A percentile compares a stretch with the other conserved stretches of the same genome.
These are phyloP conservation scores for Pyrus pyrifolia DNA, from an alignment of 306 rosid species.

Conservation along the genomic window DNA sequence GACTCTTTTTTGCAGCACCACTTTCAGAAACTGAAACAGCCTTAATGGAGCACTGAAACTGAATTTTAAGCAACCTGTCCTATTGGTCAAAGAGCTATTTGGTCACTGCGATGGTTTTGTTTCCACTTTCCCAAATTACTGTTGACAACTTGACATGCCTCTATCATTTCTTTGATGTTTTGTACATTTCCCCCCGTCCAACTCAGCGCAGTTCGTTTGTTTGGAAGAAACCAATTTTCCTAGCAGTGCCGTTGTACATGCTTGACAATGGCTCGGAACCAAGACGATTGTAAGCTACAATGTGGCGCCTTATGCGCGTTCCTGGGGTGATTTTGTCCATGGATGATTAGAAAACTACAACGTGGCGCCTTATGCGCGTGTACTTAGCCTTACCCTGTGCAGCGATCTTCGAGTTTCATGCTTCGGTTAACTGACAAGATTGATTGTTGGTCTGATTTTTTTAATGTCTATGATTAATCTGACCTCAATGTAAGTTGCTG, in stretches of 20 bases:
- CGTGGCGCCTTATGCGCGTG: background rate
- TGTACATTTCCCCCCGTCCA: conserved; percentile 18
- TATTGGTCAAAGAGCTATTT: conserved; percentile 3
- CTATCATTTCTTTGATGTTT: conserved; percentile 26
- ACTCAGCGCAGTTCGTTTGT: conserved; percentile 1
- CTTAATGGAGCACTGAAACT: conserved; percentile 77
- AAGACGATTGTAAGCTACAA: conserved; percentile 13
- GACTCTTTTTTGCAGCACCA: conserved; percentile 64
- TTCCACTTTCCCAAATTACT: conserved; percentile 21
- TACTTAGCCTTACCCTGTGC: background rate
- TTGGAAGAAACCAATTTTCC: conserved; percentile 21
- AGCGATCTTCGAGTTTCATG: background rate
- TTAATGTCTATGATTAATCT: conserved; percentile 5
- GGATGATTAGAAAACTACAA: conserved; percentile 4
- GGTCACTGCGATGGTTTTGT: conserved; percentile 27
- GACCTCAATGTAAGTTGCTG: conserved; percentile 1
- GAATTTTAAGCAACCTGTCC: conserved; percentile 17
- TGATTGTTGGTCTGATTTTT: conserved; percentile 5
- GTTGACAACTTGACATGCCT: conserved; percentile 38
- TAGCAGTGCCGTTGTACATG: conserved; percentile 20
- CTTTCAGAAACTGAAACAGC: conserved; percentile 93
- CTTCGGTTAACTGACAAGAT: background rate
- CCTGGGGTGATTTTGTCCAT: conserved; percentile 13
- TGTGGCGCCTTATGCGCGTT: background rate
- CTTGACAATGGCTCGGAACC: conserved; percentile 21